These are phyloP conservation scores for Byssoonygena ceratinophila DNA, from an alignment of 2,329 filamentous ascomycete species.

Conservation along the genomic window DNA sequence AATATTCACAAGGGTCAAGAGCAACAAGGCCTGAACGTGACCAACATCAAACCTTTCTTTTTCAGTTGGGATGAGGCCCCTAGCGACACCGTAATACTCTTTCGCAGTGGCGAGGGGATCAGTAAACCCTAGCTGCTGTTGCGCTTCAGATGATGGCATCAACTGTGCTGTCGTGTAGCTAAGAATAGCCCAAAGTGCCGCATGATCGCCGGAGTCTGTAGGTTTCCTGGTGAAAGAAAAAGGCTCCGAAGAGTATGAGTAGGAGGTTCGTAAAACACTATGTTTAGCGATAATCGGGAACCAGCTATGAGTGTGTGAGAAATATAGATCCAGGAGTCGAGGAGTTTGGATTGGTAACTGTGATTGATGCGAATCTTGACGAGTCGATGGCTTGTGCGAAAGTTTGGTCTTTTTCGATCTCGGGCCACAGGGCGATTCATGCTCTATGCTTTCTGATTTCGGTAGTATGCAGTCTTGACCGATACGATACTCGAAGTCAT, in stretches of 20 bases:
- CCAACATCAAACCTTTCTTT: slow-evolving; percentile 32
- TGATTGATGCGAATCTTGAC: slow-evolving; percentile 13
- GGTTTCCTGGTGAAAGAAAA: slow-evolving; percentile 23
- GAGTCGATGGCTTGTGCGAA: not conserved
- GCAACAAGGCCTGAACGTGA: slow-evolving; percentile 36
- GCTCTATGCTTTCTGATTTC: not conserved
- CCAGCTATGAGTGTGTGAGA: slow-evolving; percentile 49
- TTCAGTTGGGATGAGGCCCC: slow-evolving; percentile 32
- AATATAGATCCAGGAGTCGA: slow-evolving; percentile 47
- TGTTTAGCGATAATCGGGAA: slow-evolving; percentile 51
- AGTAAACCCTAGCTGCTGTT: slow-evolving; percentile 11
- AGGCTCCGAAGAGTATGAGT: slow-evolving; percentile 42
- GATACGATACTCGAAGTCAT: slow-evolving; percentile 5
- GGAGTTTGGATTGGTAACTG: slow-evolving; percentile 43
- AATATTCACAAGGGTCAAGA: slow-evolving; percentile 43
- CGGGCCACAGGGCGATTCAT: not conserved
- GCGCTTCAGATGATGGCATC: slow-evolving; percentile 10
- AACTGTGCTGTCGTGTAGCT: slow-evolving; percentile 34
- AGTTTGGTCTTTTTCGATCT: slow-evolving; percentile 4
- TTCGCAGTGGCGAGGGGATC: slow-evolving; percentile 19
- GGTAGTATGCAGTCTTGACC: not conserved
- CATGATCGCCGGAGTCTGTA: slow-evolving; percentile 34
- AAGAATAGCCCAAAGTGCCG: slow-evolving; percentile 36
- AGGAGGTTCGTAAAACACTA: slow-evolving; percentile 46
- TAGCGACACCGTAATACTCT: slow-evolving; percentile 29